A percentile compares a stretch with the other conserved stretches of the same genome.
phyloP scores from a whole-genome alignment of 495 filamentous ascomycete genomes.

The Penicillium coffeae region DNA sequence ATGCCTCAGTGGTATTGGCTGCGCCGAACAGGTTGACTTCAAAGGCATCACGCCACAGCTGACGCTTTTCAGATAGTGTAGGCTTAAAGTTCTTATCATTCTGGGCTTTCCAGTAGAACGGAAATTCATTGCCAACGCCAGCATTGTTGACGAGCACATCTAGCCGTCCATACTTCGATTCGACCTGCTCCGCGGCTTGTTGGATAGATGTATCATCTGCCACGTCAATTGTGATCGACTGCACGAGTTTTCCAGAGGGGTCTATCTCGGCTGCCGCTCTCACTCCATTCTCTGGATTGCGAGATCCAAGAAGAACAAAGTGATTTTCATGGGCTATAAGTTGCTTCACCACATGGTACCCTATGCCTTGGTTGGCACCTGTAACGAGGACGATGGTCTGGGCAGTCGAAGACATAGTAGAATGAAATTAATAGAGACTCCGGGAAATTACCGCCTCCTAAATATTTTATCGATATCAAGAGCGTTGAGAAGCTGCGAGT shows the following conservation, averaged over 20 bases:
- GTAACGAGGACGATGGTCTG: constrained; percentile 36
- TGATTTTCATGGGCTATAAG: constrained; percentile 28
- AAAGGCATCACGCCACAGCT: constrained; percentile 29
- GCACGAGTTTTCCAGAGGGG: constrained; percentile 12
- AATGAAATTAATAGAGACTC: too few relatives aligned
- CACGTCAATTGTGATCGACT: constrained; percentile 38
- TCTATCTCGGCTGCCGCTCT: constrained; percentile 20
- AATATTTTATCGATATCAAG: neutral
- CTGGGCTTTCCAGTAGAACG: constrained; percentile 9
- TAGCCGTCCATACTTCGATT: constrained; percentile 22
- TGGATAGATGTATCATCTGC: constrained; percentile 34
- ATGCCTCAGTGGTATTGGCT: constrained; percentile 36
- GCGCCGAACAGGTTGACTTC: constrained; percentile 41
- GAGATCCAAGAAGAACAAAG: constrained; percentile 37
- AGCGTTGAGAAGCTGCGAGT: too few relatives aligned
- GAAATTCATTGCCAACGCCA: constrained; percentile 31
- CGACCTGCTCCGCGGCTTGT: constrained; percentile 29
- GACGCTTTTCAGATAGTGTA: constrained; percentile 18
- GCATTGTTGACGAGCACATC: constrained; percentile 42
- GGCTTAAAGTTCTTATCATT: constrained; percentile 1
- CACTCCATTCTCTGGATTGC: constrained; percentile 23
- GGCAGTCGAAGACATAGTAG: constrained; percentile 2
- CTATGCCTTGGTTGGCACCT: constrained; percentile 46
- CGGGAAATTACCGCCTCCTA: neutral
- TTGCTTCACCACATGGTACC: constrained; percentile 33